phyloP scores from a whole-genome alignment of 2,329 filamentous ascomycete genomes.

The Ophiostoma piceae region DNA sequence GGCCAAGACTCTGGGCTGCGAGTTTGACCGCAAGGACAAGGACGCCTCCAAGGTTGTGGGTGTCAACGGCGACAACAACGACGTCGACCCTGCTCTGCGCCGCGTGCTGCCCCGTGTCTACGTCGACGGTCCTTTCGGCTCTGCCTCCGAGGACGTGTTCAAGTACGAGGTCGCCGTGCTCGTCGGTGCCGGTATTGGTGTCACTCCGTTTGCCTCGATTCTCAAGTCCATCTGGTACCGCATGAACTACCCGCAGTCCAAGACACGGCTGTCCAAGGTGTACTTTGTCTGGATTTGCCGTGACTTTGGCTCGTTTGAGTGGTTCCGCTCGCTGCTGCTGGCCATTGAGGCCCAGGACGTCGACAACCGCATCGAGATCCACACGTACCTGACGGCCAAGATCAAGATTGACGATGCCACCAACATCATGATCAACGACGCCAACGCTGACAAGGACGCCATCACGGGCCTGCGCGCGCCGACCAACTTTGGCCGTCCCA shows the following conservation, averaged over 20 bases:
- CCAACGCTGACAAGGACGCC: slow-evolving; percentile 75
- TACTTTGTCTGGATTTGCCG: slow-evolving; percentile 93
- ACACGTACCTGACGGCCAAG: slow-evolving; percentile 81
- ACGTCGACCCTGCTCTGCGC: slow-evolving; percentile 64
- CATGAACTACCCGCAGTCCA: slow-evolving; percentile 79
- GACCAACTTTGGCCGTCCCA: slow-evolving; percentile 79
- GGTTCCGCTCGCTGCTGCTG: slow-evolving; percentile 77
- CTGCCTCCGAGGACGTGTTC: slow-evolving; percentile 82
- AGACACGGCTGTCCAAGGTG: slow-evolving; percentile 74
- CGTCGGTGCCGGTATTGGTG: slow-evolving; percentile 77
- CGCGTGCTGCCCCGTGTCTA: slow-evolving; percentile 74
- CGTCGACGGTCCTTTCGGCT: slow-evolving; percentile 79
- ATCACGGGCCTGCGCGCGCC: slow-evolving; percentile 77
- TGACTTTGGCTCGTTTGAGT: slow-evolving; percentile 83
- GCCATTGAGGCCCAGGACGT: slow-evolving; percentile 84
- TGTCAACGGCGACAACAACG: slow-evolving; percentile 53
- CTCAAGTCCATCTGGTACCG: slow-evolving; percentile 91
- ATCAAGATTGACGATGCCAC: slow-evolving; percentile 81
- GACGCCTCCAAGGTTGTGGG: slow-evolving; percentile 63
- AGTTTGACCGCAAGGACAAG: slow-evolving; percentile 57
- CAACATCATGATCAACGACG: slow-evolving; percentile 91
- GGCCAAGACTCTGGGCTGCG: slow-evolving; percentile 67
- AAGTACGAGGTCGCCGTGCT: slow-evolving; percentile 77
- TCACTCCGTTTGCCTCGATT: slow-evolving; percentile 82
- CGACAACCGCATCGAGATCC: slow-evolving; percentile 79